These are phyloP conservation scores for Kodamaea alishanica DNA, from an alignment of 1,139 yeast genomes.

Conservation along the genomic window DNA sequence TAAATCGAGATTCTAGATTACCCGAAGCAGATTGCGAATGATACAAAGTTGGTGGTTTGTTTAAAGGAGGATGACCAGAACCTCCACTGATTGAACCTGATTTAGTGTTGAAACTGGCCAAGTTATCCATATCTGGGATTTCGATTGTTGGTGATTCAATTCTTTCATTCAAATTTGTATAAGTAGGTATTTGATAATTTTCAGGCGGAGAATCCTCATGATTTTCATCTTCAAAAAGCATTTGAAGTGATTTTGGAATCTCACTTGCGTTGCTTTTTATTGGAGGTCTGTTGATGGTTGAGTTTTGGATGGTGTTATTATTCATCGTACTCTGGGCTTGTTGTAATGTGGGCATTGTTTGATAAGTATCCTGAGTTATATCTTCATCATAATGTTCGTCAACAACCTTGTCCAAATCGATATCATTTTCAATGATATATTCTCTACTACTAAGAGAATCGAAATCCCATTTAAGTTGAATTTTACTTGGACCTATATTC, in stretches of 20 bases:
- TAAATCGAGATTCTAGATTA: conserved; percentile 34
- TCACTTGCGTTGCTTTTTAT: conserved; percentile 20
- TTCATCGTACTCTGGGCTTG: conserved; percentile 15
- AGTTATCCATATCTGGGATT: conserved; percentile 43
- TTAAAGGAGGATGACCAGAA: conserved; percentile 25
- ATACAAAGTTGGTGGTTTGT: conserved; percentile 47
- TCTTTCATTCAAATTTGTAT: conserved; percentile 15
- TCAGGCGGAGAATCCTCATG: conserved; percentile 8
- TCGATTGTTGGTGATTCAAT: conserved; percentile 46
- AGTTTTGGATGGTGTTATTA: conserved; percentile 5
- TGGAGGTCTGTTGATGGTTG: conserved; percentile 4
- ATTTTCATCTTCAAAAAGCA: conserved; percentile 55
- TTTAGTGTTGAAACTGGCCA: conserved; percentile 21
- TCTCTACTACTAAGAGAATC: conserved; percentile 73
- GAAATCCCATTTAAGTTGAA: conserved; percentile 86
- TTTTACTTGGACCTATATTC: conserved; percentile 27
- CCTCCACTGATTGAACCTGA: conserved; percentile 1
- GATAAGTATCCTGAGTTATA: conserved; percentile 22
- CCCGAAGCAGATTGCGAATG: conserved; percentile 52
- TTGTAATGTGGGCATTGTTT: conserved; percentile 30
- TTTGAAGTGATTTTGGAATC: conserved; percentile 70
- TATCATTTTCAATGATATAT: conserved; percentile 65
- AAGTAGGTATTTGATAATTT: conserved; percentile 5
- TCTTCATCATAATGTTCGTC: conserved; percentile 29
- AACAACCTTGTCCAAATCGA: conserved; percentile 47